Base-by-base conservation (phyloP, 1,284 basidiomycete genomes). In the Leccinum fallax region DNA sequence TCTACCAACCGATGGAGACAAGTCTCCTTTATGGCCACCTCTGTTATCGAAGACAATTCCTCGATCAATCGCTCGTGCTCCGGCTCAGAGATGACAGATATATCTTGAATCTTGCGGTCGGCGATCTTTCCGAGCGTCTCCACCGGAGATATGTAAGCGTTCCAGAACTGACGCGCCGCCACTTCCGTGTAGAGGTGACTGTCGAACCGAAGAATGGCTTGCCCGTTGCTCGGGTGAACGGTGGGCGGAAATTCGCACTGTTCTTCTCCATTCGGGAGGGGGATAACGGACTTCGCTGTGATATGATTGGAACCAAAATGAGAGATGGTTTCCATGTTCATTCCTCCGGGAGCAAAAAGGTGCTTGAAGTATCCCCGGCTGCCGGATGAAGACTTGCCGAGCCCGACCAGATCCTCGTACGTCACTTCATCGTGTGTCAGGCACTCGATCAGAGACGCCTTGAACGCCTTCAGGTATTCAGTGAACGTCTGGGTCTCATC, bases 361-460 rank as follows among this genome's bases (percentile, higher is more conserved):
- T 72, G 71, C 53, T 72, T 72, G 63, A 74, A 73, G 66, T 71
- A 74, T 60, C 72, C 71, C 26, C 71, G 71, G n/a, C 57, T 63
- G n/a, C 62, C 56, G 15, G 69, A 61, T 8, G 67, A 63, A 1
- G 66, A 66, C 52, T 67, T 72, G 28, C 69, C 63, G 6, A 74
- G 59, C 19, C 55, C 59, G 34, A 74, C 71, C 15, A 72, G 68
- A 56, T 72, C 71, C 56, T 74, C 72, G 51, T 72, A 74, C 3
- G 63, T 71, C 53, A 72, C 69, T n/a, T 73, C 71, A 38, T 69
- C 70, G 28, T 73, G 66, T 2, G 61, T 53, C 32, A 73, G 61
- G 43, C 66, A 64, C 1, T 53, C 36, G 16, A 71, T 64, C 48
- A 71, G 60, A 11, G 57, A 28, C 15, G 58, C 55, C 61, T 65